These are phyloP conservation scores for Aspergillus neoniger DNA, from an alignment of 2,329 filamentous ascomycete species.

Conservation along the genomic window DNA sequence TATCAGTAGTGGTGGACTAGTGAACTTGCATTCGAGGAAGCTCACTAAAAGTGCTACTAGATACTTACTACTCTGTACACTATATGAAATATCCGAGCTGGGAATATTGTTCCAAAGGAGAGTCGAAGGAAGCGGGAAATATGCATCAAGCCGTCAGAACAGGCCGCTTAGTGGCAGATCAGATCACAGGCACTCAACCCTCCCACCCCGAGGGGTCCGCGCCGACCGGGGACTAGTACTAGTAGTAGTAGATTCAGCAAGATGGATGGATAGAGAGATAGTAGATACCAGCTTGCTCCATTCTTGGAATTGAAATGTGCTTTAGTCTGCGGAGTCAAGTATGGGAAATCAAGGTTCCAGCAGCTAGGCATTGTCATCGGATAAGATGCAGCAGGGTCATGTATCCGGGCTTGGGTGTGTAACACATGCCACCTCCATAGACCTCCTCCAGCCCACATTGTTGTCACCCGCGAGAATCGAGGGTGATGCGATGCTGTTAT, in stretches of 20 bases:
- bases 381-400: conserved; percentile 1
- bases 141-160: conserved; percentile 25
- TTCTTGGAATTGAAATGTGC: too few relatives aligned
- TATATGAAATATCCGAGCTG: background rate
- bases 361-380: background rate
- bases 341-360: background rate
- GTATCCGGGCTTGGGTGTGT: background rate
- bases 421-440: background rate
- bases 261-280: too few relatives aligned
- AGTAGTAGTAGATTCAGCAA: background rate
- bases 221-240: conserved; percentile 7
- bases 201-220: conserved; percentile 13
- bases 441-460: background rate
- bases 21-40: too few relatives aligned
- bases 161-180: conserved; percentile 25
- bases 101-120: background rate
- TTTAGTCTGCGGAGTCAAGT: background rate
- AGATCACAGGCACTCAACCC: conserved; percentile 19
- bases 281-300: too few relatives aligned
- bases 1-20: too few relatives aligned
- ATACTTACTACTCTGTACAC: background rate
- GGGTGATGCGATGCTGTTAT: conserved; percentile 6
- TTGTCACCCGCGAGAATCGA: background rate
- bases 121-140: conserved; percentile 21
- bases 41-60: background rate